These are phyloP conservation scores for Gossypium trilobum DNA, from an alignment of 441 rosid genomes.

Conservation along the genomic window DNA sequence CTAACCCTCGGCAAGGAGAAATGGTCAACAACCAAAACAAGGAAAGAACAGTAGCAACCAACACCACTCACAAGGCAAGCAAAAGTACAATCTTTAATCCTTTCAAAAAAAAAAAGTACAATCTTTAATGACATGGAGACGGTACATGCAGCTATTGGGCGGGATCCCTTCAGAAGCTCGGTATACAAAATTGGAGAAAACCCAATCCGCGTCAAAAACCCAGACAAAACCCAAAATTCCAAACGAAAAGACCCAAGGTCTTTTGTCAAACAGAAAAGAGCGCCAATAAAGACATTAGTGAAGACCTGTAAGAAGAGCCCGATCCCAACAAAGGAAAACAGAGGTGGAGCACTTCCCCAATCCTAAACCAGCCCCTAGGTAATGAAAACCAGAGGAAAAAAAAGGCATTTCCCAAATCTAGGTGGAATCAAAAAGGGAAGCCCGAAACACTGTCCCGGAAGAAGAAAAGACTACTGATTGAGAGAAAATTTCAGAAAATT, in stretches of 20 bases:
- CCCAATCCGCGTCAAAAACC: neutral
- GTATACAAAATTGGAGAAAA: neutral
- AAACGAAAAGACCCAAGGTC: neutral
- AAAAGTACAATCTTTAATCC: neutral
- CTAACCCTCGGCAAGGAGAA: neutral
- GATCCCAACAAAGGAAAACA: neutral
- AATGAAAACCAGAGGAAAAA: neutral
- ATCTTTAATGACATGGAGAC: neutral
- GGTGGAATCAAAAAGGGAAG: neutral
- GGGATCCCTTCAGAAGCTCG: neutral
- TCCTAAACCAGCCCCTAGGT: neutral
- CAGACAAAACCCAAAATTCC: neutral
- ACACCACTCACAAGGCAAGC: neutral
- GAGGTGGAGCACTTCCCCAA: neutral
- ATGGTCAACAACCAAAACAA: neutral
- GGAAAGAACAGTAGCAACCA: neutral
- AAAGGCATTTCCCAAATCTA: neutral
- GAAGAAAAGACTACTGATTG: neutral
- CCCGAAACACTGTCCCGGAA: neutral
- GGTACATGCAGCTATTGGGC: neutral
- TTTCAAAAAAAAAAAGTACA: no score
- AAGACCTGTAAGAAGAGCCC: neutral
- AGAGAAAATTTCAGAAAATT: neutral
- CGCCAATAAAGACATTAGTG: neutral
- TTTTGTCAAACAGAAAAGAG: neutral